These are phyloP conservation scores for Pleurotus tuoliensis DNA, from an alignment of 768 basidiomycete genomes.

Conservation along the genomic window DNA sequence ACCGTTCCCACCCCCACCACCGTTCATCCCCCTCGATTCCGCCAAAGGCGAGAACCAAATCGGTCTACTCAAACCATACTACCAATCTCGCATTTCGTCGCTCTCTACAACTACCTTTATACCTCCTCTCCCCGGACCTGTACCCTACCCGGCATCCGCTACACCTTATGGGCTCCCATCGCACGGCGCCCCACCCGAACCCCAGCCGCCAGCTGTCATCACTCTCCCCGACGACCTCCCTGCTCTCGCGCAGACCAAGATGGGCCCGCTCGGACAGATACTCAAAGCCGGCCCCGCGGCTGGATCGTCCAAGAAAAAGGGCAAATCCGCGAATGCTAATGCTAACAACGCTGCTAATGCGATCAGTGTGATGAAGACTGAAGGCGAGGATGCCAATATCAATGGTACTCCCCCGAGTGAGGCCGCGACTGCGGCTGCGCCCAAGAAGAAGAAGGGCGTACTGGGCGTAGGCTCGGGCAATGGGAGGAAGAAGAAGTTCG, in stretches of 20 bases:
- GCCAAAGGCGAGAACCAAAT: conserved; percentile 74
- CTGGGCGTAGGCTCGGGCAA: conserved; percentile 39
- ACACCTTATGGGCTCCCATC: conserved; percentile 12
- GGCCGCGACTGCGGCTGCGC: conserved; percentile 12
- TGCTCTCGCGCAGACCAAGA: conserved; percentile 55
- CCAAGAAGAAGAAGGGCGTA: conserved; percentile 42
- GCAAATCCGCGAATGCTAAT: conserved; percentile 12
- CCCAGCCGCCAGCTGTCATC: conserved; percentile 19
- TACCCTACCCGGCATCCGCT: conserved; percentile 17
- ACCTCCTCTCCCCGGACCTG: conserved; percentile 10
- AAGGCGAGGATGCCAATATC: conserved; percentile 16
- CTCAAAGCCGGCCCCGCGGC: conserved; percentile 42
- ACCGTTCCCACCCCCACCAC: conserved; percentile 82
- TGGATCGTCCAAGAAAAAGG: conserved; percentile 61
- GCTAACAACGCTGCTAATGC: conserved; percentile 9
- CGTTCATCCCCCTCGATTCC: conserved; percentile 69
- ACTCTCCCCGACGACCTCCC: conserved; percentile 66
- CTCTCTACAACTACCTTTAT: conserved; percentile 27
- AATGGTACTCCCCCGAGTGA: conserved; percentile 1
- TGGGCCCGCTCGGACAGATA: conserved; percentile 79
- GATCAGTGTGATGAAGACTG: conserved; percentile 19
- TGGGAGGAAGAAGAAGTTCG: conserved; percentile 43
- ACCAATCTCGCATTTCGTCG: conserved; percentile 49
- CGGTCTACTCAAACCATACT: conserved; percentile 78
- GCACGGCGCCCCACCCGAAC: conserved; percentile 12